Evolutionary conservation across 2,329 filamentous ascomycete species (phyloP), one percentile per base, ranked within the genome.

Genomic region (Paecilomyces variotii): DNA sequence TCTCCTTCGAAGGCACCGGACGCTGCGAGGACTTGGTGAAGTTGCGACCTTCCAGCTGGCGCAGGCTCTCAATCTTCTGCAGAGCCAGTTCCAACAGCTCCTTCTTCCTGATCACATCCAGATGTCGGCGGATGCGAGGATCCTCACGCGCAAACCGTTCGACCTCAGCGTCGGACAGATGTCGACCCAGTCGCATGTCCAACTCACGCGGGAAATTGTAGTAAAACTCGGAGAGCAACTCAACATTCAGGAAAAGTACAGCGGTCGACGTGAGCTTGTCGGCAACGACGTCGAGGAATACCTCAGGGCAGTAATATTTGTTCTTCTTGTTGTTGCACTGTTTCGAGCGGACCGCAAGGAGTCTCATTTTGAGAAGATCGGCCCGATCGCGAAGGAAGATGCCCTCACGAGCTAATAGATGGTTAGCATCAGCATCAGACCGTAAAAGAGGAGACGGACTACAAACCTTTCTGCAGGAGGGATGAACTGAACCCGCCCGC

Each of bases 201-300:
- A 99, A 83, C 71, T 97, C 91, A 45, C 94, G 85, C 0, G 94
- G 94, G 75, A 99, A 99, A 71, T 94, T 91, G 77, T 97, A 96
- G 78, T 96, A 97, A 73, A 97, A 99, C 70, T 99, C 96, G 1
- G 90, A 93, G 19, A 99, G 84, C 24, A 99, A 83, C 77, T 99
- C 95, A 10, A 97, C 94, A 69, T 99, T 97, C 30, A 99, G 83
- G 80, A 99, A 99, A 0, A 99, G 84, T 7, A 99, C 94, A 1
- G 94, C 93, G 0, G 94, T 99, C 1, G 91, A 88, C 2, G 93
- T 95, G 54, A 99, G 84, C 76, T 97, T 97, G 65, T 92, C 90
- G 1, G 94, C 92, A 1, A 96, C 94, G 2, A 95, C 91, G 68
- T 99, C 92, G n/a, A 99, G 85, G 79, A 99, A 99, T 14, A 99